Conservation (phyloP, 176 grass and related monocot species). For the Oryza meyeriana region DNA sequence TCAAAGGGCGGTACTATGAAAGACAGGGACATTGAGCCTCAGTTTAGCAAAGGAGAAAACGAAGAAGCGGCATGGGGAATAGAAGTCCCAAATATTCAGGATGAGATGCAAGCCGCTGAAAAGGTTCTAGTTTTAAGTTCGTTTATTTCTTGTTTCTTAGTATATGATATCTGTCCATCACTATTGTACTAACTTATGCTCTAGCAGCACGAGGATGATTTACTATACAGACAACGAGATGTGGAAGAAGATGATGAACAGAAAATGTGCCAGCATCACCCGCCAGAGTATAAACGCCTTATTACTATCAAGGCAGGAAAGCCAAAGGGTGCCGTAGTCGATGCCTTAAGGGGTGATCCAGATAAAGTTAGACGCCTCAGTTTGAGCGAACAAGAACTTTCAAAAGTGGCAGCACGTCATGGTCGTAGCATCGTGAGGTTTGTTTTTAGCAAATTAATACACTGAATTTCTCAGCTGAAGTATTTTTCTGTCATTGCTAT, state of each 20-base stretch:
- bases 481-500: background rate
- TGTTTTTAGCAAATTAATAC: conserved; percentile 26
- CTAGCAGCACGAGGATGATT: conserved; percentile 44
- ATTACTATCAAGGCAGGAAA: conserved; percentile 92
- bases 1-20: conserved; percentile 50
- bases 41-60: conserved; percentile 41
- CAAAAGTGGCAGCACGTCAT: conserved; percentile 56
- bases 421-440: conserved; percentile 70
- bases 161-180: background rate
- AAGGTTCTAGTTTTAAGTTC: conserved; percentile 39
- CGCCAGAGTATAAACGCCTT: conserved; percentile 71
- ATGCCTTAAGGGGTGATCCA: conserved; percentile 69
- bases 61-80: conserved; percentile 73
- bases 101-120: conserved; percentile 50
- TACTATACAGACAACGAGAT: conserved; percentile 32
- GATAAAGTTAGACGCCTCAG: conserved; percentile 89
- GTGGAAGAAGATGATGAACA: conserved; percentile 37
- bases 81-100: conserved; percentile 71
- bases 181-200: conserved; percentile 21
- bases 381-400: conserved; percentile 89
- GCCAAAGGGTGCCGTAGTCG: conserved; percentile 63
- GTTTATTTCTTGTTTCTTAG: conserved; percentile 2
- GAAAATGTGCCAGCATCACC: conserved; percentile 28
- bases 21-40: conserved; percentile 34
- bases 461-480: background rate